Percentiles rank a stretch among this genome's conserved stretches.
These are phyloP conservation scores for Melaleuca quinquenervia DNA, from an alignment of 345 rosid species.

Conservation along the genomic window DNA sequence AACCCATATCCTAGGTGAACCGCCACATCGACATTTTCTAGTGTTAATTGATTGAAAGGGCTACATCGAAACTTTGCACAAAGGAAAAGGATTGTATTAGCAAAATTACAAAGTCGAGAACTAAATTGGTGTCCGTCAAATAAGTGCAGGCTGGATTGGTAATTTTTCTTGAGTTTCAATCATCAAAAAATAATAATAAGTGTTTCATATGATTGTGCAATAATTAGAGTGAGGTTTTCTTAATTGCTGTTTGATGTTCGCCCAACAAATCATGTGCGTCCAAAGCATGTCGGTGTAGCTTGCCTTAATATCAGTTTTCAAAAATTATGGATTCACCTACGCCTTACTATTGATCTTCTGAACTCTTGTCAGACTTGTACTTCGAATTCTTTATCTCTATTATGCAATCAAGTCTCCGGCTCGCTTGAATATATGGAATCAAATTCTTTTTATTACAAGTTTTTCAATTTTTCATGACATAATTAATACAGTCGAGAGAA, in stretches of 20 bases:
- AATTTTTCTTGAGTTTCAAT: background rate
- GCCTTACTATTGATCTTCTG: background rate
- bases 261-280: background rate
- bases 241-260: background rate
- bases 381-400: background rate
- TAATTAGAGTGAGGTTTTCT: background rate
- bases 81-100: background rate
- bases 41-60: background rate
- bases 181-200: background rate
- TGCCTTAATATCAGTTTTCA: background rate
- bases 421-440: background rate
- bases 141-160: background rate
- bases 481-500: background rate
- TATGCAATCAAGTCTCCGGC: background rate
- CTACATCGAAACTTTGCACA: background rate
- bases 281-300: background rate
- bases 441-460: background rate
- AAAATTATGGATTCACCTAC: background rate
- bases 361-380: background rate
- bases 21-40: accelerated
- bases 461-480: background rate
- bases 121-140: background rate
- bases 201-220: background rate
- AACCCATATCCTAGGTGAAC: accelerated
- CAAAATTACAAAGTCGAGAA: accelerated